Percentiles rank a stretch among this genome's conserved stretches.
These are phyloP conservation scores for Wilcoxina mikolae DNA, from an alignment of 495 filamentous ascomycete genomes.

Conservation along the genomic window DNA sequence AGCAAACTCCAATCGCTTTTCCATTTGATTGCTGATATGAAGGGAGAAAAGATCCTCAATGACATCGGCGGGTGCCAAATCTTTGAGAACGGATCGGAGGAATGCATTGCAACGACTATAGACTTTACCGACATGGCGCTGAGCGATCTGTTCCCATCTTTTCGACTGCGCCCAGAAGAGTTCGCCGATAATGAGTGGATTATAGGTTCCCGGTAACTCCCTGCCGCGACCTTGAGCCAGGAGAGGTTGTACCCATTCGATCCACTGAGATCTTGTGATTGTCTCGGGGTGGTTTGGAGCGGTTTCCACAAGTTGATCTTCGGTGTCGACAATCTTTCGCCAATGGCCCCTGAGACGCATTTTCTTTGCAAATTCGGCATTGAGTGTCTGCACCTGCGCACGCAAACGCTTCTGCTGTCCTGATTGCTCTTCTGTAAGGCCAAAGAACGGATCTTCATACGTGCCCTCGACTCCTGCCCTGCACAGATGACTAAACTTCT, in stretches of 20 bases:
- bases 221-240: slow-evolving; percentile 33
- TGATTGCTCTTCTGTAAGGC: not conserved
- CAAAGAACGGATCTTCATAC: slow-evolving; percentile 45
- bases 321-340: slow-evolving; percentile 27
- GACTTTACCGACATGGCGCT: slow-evolving; percentile 27
- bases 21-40: slow-evolving; percentile 12
- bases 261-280: slow-evolving; percentile 31
- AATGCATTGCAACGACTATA: slow-evolving; percentile 32
- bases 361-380: slow-evolving; percentile 39
- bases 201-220: slow-evolving; percentile 40
- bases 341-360: slow-evolving; percentile 29
- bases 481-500: slow-evolving; percentile 37
- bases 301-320: not conserved
- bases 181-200: slow-evolving; percentile 37
- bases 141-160: slow-evolving; percentile 35
- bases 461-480: slow-evolving; percentile 41
- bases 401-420: slow-evolving; percentile 39
- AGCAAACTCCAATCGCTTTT: slow-evolving; percentile 9
- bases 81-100: slow-evolving; percentile 20
- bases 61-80: slow-evolving; percentile 33
- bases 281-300: not conserved
- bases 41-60: slow-evolving; percentile 30
- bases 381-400: slow-evolving; percentile 44
- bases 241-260: slow-evolving; percentile 31
- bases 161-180: slow-evolving; percentile 38